Evolutionary conservation across 2,329 filamentous ascomycete genomes (phyloP), one percentile per base, ranked within the genome.

Genomic region (Apiospora marii): DNA sequence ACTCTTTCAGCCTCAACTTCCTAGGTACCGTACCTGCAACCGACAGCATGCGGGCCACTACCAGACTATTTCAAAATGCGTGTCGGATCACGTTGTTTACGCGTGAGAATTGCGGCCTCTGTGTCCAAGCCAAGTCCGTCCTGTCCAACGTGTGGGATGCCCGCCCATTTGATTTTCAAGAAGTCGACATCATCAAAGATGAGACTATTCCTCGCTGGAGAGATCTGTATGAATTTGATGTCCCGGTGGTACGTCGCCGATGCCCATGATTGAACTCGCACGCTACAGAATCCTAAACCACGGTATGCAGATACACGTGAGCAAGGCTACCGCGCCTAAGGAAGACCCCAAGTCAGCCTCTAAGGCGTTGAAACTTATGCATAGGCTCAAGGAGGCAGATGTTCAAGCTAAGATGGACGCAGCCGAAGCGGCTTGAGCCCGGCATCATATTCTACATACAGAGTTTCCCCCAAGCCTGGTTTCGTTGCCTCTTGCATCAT

Each of bases 151-250:
- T 95, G 12, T 92, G 90, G 88, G 89, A 93, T 72, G 82, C 84
- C 41, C 85, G 91, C 37, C 91, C 91, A 0, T 94, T 95, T 81
- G 87, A 87, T 24, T 94, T 91, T 81, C 85, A 86, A 10, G 92
- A 95, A 81, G 85, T 94, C 74, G 87, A 95, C 79, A 90, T 95
- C 68, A 90, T 93, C 83, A 87, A 88, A 68, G 85, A 88, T 0
- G 88, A 90, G 37, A 87, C 87, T 22, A 88, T 90, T 74, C 83
- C 85, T 34, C 74, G 71, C 4, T 96, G 93, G 93, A 91, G 89
- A 78, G 87, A 91, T 68, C 79, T 94, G 0, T 96, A 96, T 79
- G 93, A 95, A 72, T 94, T 95, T 80, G 93, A 96, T 76, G 93
- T 94, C 10, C 93, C 93, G 0, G 93, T 95, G 78, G 93, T 95